phyloP scores from a whole-genome alignment of 164 flowering plant species.

The Liriodendron chinense region DNA sequence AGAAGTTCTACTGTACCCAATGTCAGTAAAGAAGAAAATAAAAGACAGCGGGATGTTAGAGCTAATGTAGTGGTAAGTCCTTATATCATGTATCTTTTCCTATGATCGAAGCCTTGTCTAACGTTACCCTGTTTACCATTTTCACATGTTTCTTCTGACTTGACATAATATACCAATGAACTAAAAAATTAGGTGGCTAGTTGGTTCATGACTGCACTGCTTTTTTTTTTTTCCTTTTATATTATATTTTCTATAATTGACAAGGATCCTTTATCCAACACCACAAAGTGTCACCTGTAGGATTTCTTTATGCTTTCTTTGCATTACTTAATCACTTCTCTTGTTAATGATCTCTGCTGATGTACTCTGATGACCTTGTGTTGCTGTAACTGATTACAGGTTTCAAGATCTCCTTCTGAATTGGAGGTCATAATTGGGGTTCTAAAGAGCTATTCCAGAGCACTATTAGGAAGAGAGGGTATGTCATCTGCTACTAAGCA shows the following conservation, averaged over 20 bases:
- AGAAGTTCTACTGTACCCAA: conserved; percentile 32
- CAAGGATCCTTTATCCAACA: no score
- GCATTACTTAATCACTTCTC: background rate
- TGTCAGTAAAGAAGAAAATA: conserved; percentile 30
- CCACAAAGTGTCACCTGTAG: no score
- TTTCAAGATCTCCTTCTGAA: conserved; percentile 80
- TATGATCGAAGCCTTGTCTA: background rate
- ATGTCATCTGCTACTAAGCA: conserved; percentile 60
- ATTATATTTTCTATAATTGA: no score
- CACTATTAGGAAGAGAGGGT: conserved; percentile 49
- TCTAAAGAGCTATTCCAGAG: conserved; percentile 56
- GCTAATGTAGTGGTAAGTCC: conserved; percentile 66
- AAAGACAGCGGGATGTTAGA: conserved; percentile 50
- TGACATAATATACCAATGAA: no score
- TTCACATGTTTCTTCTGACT: background rate
- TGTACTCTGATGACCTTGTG: background rate
- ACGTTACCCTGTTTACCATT: background rate
- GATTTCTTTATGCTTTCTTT: background rate
- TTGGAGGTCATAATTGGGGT: conserved; percentile 77
- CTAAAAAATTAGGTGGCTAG: background rate
- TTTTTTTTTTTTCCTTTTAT: no score
- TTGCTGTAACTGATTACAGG: conserved; percentile 35
- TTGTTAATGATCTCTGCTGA: background rate
- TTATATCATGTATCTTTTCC: background rate
- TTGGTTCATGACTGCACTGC: background rate